phyloP scores from a whole-genome alignment of 2,329 filamentous ascomycete genomes.

The Aspergillus japonicus region DNA sequence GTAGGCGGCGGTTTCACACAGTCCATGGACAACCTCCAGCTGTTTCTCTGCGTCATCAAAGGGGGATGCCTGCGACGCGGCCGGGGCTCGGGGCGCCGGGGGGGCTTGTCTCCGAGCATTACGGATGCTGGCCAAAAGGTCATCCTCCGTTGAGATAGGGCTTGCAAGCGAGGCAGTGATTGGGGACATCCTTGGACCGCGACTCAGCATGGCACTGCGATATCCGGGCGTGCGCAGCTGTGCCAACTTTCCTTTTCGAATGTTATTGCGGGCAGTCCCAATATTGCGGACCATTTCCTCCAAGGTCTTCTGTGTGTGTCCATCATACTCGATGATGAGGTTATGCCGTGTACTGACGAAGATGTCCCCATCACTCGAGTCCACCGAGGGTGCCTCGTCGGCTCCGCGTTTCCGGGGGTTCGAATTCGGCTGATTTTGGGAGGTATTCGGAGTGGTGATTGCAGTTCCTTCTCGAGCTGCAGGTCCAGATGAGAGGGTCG shows the following conservation, averaged over 20 bases:
- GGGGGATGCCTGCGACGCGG: constrained; percentile 51
- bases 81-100: constrained; percentile 51
- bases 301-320: constrained; percentile 77
- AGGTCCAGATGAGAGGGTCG: constrained; percentile 3
- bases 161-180: not conserved
- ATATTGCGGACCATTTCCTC: constrained; percentile 81
- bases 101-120: constrained; percentile 24
- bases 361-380: constrained; percentile 31
- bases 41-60: constrained; percentile 76
- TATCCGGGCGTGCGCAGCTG: constrained; percentile 30
- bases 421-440: constrained; percentile 15
- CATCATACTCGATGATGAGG: constrained; percentile 91
- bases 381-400: constrained; percentile 33
- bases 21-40: constrained; percentile 74
- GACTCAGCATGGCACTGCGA: constrained; percentile 20
- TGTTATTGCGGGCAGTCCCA: constrained; percentile 74
- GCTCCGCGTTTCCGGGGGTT: constrained; percentile 38
- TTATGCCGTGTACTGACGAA: constrained; percentile 70
- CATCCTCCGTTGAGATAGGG: constrained; percentile 8
- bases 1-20: constrained; percentile 84
- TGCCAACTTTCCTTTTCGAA: constrained; percentile 77
- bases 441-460: constrained; percentile 8
- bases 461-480: constrained; percentile 2
- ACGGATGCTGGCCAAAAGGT: constrained; percentile 24
- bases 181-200: constrained; percentile 5